Evolutionary conservation across 2,329 filamentous ascomycete species (phyloP), one percentile per base, ranked within the genome.

Genomic region (Ascocoryne sarcoides): DNA sequence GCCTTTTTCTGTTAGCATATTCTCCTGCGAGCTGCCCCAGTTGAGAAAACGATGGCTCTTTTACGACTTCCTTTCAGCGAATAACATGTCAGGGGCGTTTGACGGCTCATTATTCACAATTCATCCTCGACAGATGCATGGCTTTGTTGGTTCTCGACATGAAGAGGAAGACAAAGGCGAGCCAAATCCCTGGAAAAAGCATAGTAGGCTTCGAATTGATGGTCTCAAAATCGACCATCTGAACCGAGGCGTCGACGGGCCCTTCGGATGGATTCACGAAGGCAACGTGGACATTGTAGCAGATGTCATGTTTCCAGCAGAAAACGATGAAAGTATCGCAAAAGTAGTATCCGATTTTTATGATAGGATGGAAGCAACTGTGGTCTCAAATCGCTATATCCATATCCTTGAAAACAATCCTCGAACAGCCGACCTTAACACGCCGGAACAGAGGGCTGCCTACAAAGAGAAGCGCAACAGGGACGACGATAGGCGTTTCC

Each of bases 341-440:
- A 95, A 95, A 60, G 88, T 95, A 33, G 84, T 98, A 75, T 82
- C 84, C n/a, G 89, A 95, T 58, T 89, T 98, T 55, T 96, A 96
- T 62, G 90, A 96, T 60, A 84, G 87, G 46, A 76, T 98, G 58
- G 92, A 98, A 64, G 88, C 92, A 32, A 88, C 88, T 0, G 88
- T 96, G 16, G 87, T 82, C 1, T 79, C 82, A 18, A 87, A 87
- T 57, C 76, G 79, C 19, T 79, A 84, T 49, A 62, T 74, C 16
- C 68, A 68, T 31, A 70, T 81, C 37, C 64, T 80, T 4, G 74
- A 76, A 44, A 70, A 68, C 35, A 66, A 62, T 36, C 55, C 54
- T 5, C 55, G 56, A n/a, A 57, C 43, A 10, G 47, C 47, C 12
- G 55, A 58, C 29, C 45, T 55, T 14, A 49, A 56, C 29, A 53